A percentile compares a stretch with the other conserved stretches of the same genome.
phyloP scores from a whole-genome alignment of 805 yeast genomes.

The Vanderwaltozyma tropicalis region DNA sequence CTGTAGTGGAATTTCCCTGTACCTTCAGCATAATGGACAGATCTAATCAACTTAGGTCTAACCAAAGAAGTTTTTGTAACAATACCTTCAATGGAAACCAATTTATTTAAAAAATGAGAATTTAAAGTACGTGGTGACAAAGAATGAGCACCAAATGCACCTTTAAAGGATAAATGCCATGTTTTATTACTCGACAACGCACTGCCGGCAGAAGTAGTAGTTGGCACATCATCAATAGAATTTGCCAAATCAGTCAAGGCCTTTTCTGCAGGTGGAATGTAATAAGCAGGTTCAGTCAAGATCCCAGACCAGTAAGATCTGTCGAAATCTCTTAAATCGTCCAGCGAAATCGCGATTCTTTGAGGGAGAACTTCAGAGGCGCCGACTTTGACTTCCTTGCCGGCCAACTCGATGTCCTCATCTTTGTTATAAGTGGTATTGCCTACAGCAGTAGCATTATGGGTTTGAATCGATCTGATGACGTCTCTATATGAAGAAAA shows the following conservation, averaged over 20 bases:
- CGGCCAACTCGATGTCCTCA: conserved; percentile 7
- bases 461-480: conserved; percentile 62
- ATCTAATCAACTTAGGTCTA: conserved; percentile 81
- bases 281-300: conserved; percentile 69
- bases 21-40: conserved; percentile 85
- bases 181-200: conserved; percentile 42
- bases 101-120: conserved; percentile 63
- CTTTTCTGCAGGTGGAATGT: conserved; percentile 76
- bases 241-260: conserved; percentile 74
- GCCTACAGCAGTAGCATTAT: conserved; percentile 37
- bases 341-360: conserved; percentile 67
- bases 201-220: conserved; percentile 30
- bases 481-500: conserved; percentile 57
- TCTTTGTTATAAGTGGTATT: conserved; percentile 5
- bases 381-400: conserved; percentile 1
- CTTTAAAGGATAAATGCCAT: conserved; percentile 66
- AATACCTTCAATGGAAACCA: conserved; percentile 88
- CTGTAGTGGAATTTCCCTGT: conserved; percentile 80
- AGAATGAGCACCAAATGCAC: conserved; percentile 82
- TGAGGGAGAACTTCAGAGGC: conserved; percentile 13
- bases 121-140: conserved; percentile 82
- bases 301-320: conserved; percentile 67
- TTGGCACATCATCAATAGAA: conserved; percentile 36
- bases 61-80: conserved; percentile 89
- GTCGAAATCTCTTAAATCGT: conserved; percentile 81